Conservation (phyloP, 345 rosid species). For the Eucalyptus regnans region DNA sequence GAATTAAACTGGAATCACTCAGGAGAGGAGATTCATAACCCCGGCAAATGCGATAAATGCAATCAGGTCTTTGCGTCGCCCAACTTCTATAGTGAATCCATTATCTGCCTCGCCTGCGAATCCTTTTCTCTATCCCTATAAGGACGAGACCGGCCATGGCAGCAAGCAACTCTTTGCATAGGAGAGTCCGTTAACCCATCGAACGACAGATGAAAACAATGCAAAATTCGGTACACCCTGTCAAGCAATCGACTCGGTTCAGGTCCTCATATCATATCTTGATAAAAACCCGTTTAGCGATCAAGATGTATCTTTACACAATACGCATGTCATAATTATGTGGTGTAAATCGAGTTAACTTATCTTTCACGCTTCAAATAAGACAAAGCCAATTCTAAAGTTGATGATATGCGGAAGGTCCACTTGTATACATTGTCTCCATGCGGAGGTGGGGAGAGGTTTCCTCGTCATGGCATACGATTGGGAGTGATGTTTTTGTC, state of each 20-base stretch:
- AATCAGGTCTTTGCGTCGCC: not conserved
- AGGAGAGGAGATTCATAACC: not conserved
- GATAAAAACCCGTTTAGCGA: not conserved
- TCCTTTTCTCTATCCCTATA: not conserved
- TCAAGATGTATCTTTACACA: not conserved
- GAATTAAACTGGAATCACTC: not conserved
- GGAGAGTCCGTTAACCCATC: not conserved
- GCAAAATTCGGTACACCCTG: not conserved
- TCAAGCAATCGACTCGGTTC: not conserved
- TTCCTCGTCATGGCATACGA: not conserved
- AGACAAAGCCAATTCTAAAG: not conserved
- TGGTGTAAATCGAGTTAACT: not conserved
- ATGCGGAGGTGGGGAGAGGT: not conserved
- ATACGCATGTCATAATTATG: accelerated
- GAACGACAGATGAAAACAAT: not conserved
- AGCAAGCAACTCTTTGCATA: not conserved
- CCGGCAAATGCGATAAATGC: not conserved
- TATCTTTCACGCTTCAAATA: not conserved
- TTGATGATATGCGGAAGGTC: not conserved
- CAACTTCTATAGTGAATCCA: not conserved
- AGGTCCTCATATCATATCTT: not conserved
- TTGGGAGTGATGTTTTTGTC: not conserved
- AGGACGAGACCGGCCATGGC: not conserved
- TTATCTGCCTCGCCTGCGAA: not conserved
- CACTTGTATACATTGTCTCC: not conserved